Evolutionary conservation across 1,284 basidiomycete species (phyloP), one percentile per base, ranked within the genome.

Genomic region (Ganoderma sinense): DNA sequence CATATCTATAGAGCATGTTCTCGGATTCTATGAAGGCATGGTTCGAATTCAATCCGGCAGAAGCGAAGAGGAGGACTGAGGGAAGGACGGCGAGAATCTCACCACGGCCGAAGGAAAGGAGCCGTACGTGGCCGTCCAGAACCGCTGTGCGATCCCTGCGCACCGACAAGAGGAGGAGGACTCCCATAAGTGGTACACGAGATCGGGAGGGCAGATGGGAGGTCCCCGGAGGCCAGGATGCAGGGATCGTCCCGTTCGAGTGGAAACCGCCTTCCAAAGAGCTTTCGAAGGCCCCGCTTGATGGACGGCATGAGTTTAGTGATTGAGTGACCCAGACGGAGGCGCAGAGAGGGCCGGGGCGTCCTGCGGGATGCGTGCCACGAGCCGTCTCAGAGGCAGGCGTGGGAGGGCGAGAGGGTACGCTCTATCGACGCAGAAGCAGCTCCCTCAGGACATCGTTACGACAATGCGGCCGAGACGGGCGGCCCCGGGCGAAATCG

Each of bases 231-330:
- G 69, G 51, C 51, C 62, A 70, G 66, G n/a, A 67, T 65, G 48
- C 51, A 62, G 65, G 58, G 66, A 70, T 70, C 69, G 66, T 70
- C 65, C 62, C 69, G 64, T 58, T 58, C 65, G 69, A 60, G 69
- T 64, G 62, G 48, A 63, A 23, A 23, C 11, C 48, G 31, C 45
- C 40, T 67, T 62, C 61, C 26, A 63, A 31, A 39, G 61, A 58
- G 66, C 61, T 29, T 63, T 63, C 41, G 59, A 53, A 45, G 61
- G 40, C 62, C 29, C 64, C 58, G 55, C 56, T 59, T 65, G 65
- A 61, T 62, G 65, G 65, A 61, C 58, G 36, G 58, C 45, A 53
- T 48, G 43, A 26, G 36, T 26, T 60, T 61, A 33, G n/a, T 31
- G 31, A 61, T 36, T 26, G 31, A 23, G 20, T 29, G 43, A 26